phyloP scores from a whole-genome alignment of 31 red algal species.

The Porphyra umbilicalis region DNA sequence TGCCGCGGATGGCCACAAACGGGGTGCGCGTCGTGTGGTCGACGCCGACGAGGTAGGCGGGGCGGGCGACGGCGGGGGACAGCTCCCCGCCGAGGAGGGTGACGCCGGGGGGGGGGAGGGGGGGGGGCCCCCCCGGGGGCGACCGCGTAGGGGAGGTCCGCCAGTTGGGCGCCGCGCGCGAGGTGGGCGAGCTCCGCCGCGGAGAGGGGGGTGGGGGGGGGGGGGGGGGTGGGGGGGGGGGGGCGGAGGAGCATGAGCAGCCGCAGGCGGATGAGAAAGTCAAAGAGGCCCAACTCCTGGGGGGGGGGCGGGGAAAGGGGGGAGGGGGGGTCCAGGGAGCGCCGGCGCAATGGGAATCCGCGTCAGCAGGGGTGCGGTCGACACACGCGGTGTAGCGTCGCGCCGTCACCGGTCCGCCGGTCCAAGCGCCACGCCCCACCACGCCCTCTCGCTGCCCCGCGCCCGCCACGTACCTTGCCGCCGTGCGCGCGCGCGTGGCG shows the following conservation, averaged over 20 bases:
- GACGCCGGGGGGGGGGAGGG: neutral
- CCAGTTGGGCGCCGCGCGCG: neutral
- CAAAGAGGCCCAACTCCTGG: neutral
- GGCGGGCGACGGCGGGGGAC: neutral
- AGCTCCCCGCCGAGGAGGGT: neutral
- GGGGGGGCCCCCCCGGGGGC: neutral
- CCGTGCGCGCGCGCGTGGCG: neutral
- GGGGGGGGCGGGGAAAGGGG: too few relatives aligned
- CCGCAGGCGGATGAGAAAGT: neutral
- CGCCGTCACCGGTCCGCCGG: neutral
- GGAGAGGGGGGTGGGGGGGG: neutral
- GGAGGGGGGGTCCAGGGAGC: neutral
- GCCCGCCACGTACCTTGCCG: neutral
- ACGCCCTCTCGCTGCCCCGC: neutral
- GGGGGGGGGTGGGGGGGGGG: neutral
- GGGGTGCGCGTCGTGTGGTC: neutral
- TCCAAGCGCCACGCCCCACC: neutral
- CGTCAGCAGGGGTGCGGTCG: neutral
- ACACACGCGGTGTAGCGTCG: neutral
- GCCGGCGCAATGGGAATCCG: neutral
- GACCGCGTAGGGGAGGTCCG: neutral
- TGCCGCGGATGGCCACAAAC: slow-evolving; percentile 1
- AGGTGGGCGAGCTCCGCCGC: neutral
- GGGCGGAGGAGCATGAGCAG: neutral
- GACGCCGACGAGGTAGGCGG: neutral